A percentile compares a stretch with the other conserved stretches of the same genome.
These are phyloP conservation scores for Exserohilum rostratum DNA, from an alignment of 2,329 filamentous ascomycete genomes.

Conservation along the genomic window DNA sequence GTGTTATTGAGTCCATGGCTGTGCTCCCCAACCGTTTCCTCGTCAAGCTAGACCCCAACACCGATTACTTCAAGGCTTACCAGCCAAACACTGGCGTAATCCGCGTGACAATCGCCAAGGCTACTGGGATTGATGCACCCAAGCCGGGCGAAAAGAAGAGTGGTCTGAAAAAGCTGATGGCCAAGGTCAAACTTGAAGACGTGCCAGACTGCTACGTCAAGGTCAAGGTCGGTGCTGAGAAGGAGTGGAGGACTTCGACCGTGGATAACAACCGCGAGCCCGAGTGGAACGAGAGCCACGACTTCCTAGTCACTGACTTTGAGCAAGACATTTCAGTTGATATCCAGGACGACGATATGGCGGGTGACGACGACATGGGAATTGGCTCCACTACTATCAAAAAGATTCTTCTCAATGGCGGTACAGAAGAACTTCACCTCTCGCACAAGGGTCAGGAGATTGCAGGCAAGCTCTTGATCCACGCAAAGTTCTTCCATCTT, in stretches of 20 bases:
- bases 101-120: constrained; percentile 53
- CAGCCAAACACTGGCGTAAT: constrained; percentile 52
- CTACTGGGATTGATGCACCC: constrained; percentile 47
- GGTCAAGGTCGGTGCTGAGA: constrained; percentile 53
- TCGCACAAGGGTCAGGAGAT: constrained; percentile 48
- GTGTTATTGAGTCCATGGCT: constrained; percentile 54
- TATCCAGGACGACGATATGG: constrained; percentile 54
- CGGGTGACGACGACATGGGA: constrained; percentile 54
- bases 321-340: constrained; percentile 53
- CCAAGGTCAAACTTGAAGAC: constrained; percentile 53
- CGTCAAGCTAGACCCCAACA: constrained; percentile 55
- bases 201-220: constrained; percentile 57
- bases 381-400: constrained; percentile 50
- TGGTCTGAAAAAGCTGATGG: constrained; percentile 47
- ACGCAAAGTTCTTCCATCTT: constrained; percentile 52
- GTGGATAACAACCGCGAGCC: constrained; percentile 54
- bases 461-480: constrained; percentile 45
- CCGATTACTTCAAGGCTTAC: constrained; percentile 58
- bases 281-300: constrained; percentile 57
- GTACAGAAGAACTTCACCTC: constrained; percentile 51
- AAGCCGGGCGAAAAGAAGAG: constrained; percentile 47
- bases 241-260: constrained; percentile 52
- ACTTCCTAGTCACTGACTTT: constrained; percentile 55
- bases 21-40: constrained; percentile 59
- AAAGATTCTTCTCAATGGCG: constrained; percentile 51